Conservation (phyloP, 1,284 basidiomycete species). For the Ustilago xerochloae region DNA sequence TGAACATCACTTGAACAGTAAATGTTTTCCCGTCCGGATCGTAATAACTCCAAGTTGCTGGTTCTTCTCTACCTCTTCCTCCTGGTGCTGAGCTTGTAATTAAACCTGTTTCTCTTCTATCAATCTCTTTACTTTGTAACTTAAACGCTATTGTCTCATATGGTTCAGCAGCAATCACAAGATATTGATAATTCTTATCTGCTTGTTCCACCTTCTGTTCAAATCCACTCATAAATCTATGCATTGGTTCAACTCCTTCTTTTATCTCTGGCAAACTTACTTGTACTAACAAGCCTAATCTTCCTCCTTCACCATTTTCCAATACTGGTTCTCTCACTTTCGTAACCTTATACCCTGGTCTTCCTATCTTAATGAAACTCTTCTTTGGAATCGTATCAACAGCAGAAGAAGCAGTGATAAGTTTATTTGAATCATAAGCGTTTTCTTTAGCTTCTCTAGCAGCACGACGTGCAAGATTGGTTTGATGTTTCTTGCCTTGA, state of each 20-base stretch:
- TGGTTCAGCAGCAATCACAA: conserved; percentile 97
- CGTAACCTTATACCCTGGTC: conserved; percentile 91
- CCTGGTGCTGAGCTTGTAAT: conserved; percentile 41
- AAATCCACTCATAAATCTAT: conserved; percentile 97
- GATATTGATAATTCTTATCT: conserved; percentile 95
- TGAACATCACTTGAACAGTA: conserved; percentile 63
- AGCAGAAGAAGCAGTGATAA: conserved; percentile 72
- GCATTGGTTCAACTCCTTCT: conserved; percentile 81
- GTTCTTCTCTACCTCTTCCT: conserved; percentile 50
- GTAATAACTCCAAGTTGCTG: conserved; percentile 63
- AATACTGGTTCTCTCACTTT: conserved; percentile 78
- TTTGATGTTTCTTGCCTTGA: conserved; percentile 99
- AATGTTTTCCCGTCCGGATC: conserved; percentile 62
- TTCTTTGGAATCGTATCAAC: conserved; percentile 55
- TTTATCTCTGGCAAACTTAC: conserved; percentile 91
- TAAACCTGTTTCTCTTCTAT: conserved; percentile 70
- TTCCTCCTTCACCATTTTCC: conserved; percentile 62
- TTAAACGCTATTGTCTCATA: conserved; percentile 99
- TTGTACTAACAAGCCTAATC: conserved; percentile 90
- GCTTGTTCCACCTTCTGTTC: conserved; percentile 95
- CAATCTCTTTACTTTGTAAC: conserved; percentile 96
- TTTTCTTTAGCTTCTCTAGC: conserved; percentile 91
- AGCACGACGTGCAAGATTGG: conserved; percentile 94
- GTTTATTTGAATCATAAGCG: conserved; percentile 66
- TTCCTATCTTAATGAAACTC: conserved; percentile 91